Evolutionary conservation across 192 early-diverging fungal species (phyloP).

Genomic region (Podila epigama): DNA sequence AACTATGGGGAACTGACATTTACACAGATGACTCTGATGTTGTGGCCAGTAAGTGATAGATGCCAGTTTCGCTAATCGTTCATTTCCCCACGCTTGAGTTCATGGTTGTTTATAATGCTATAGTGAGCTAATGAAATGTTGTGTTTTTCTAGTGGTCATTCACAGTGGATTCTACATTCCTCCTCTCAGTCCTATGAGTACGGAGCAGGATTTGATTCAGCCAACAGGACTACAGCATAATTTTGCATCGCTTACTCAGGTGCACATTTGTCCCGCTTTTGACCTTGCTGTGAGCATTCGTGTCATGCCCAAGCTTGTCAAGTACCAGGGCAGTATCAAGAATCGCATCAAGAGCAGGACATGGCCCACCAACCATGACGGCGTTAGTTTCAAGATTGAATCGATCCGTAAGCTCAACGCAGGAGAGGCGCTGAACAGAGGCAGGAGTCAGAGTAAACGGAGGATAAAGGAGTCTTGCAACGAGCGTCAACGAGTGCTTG

Average conservation of each 20-base stretch:
- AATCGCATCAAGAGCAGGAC: constrained; percentile 63
- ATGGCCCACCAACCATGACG: constrained; percentile 79
- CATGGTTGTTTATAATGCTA: neutral
- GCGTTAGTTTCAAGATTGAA: constrained; percentile 73
- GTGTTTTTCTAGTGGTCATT: constrained; percentile 53
- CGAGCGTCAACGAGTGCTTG: constrained; percentile 45
- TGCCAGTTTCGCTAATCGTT: neutral
- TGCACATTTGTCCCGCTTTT: constrained; percentile 57
- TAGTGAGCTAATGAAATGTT: neutral
- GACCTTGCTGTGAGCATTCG: constrained; percentile 75
- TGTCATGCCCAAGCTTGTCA: constrained; percentile 71
- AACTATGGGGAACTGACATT: constrained; percentile 85
- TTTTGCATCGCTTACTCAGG: constrained; percentile 19
- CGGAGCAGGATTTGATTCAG: constrained; percentile 19
- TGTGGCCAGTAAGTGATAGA: constrained; percentile 69
- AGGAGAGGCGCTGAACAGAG: constrained; percentile 49
- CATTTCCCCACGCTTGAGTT: too few species aligned
- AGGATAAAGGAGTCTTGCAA: constrained; percentile 39
- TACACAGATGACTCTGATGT: constrained; percentile 89
- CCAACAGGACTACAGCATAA: constrained; percentile 26
- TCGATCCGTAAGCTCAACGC: constrained; percentile 60
- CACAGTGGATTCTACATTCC: constrained; percentile 49
- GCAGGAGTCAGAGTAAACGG: constrained; percentile 54
- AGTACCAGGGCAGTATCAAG: constrained; percentile 72
- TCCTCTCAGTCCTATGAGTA: constrained; percentile 5